A percentile compares a stretch with the other conserved stretches of the same genome.
phyloP scores from a whole-genome alignment of 208 protist genomes.

The Leishmania aethiopica region DNA sequence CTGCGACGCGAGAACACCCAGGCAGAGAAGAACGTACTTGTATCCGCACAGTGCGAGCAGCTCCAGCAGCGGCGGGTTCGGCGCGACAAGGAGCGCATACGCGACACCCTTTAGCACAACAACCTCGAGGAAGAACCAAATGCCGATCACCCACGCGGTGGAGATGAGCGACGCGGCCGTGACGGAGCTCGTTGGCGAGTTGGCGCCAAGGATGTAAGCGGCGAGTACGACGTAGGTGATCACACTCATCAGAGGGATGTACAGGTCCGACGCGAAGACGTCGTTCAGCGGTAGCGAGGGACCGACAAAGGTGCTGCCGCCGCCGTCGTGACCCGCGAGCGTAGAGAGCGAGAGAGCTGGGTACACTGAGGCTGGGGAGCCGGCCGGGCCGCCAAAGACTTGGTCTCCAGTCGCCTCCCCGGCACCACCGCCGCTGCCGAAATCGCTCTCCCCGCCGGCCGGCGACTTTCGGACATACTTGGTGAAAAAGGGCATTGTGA shows the following conservation, averaged over 20 bases:
- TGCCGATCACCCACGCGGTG: slow-evolving; percentile 48
- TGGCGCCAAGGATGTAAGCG: slow-evolving; percentile 58
- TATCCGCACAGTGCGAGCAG: slow-evolving; percentile 68
- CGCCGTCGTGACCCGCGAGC: slow-evolving; percentile 3
- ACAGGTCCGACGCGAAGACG: slow-evolving; percentile 70
- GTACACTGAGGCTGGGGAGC: slow-evolving; percentile 12
- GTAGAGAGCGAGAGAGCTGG: neutral
- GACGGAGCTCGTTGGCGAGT: slow-evolving; percentile 37
- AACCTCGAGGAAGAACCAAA: slow-evolving; percentile 64
- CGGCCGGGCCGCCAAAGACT: slow-evolving; percentile 23
- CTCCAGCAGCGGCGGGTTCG: slow-evolving; percentile 45
- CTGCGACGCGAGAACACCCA: slow-evolving; percentile 50
- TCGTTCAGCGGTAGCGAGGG: slow-evolving; percentile 53
- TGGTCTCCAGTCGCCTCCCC: slow-evolving; percentile 21
- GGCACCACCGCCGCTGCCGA: slow-evolving; percentile 6
- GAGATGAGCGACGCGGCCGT: slow-evolving; percentile 62
- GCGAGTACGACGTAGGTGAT: slow-evolving; percentile 82
- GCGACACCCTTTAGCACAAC: slow-evolving; percentile 42
- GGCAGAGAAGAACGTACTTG: slow-evolving; percentile 77
- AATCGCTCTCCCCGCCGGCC: slow-evolving; percentile 18
- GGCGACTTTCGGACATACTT: slow-evolving; percentile 23
- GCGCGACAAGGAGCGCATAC: slow-evolving; percentile 52
- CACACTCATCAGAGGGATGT: slow-evolving; percentile 85
- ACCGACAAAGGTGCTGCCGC: slow-evolving; percentile 6
- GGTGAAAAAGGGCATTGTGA: slow-evolving; percentile 75